A percentile compares a stretch with the other conserved stretches of the same genome.
phyloP scores from a whole-genome alignment of 495 filamentous ascomycete species.

The Parathielavia appendiculata region DNA sequence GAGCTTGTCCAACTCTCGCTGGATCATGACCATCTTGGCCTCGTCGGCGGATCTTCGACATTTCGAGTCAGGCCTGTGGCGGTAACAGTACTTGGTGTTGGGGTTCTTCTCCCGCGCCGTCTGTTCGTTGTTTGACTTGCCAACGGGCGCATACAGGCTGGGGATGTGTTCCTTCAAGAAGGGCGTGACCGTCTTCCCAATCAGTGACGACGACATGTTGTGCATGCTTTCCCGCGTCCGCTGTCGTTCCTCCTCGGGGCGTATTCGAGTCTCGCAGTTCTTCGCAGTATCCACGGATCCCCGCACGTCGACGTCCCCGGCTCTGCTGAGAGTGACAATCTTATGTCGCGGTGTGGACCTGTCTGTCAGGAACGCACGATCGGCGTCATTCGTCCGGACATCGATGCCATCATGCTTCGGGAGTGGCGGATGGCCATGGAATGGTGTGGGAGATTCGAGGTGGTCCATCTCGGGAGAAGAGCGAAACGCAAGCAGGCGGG shows the following conservation, averaged over 20 bases:
- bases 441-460: conserved; percentile 19
- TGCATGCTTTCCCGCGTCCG: conserved; percentile 32
- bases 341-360: conserved; percentile 16
- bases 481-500: conserved; percentile 18
- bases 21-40: conserved; percentile 89
- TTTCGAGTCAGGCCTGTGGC: conserved; percentile 90
- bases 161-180: conserved; percentile 86
- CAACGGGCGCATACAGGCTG: conserved; percentile 68
- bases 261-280: conserved; percentile 35
- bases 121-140: conserved; percentile 41
- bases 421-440: conserved; percentile 21
- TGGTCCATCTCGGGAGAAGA: conserved; percentile 25
- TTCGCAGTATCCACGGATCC: conserved; percentile 23
- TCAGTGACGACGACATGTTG: conserved; percentile 46
- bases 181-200: conserved; percentile 60
- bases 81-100: conserved; percentile 93
- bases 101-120: conserved; percentile 45
- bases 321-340: conserved; percentile 6
- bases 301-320: conserved; percentile 1
- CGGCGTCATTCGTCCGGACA: conserved; percentile 24
- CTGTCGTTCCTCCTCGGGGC: conserved; percentile 36
- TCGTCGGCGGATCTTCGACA: conserved; percentile 90
- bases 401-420: conserved; percentile 29
- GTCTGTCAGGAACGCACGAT: conserved; percentile 20
- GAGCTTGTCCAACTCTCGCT: conserved; percentile 76